phyloP scores from a whole-genome alignment of 140 eudicot species.

The Erigeron philadelphicus region DNA sequence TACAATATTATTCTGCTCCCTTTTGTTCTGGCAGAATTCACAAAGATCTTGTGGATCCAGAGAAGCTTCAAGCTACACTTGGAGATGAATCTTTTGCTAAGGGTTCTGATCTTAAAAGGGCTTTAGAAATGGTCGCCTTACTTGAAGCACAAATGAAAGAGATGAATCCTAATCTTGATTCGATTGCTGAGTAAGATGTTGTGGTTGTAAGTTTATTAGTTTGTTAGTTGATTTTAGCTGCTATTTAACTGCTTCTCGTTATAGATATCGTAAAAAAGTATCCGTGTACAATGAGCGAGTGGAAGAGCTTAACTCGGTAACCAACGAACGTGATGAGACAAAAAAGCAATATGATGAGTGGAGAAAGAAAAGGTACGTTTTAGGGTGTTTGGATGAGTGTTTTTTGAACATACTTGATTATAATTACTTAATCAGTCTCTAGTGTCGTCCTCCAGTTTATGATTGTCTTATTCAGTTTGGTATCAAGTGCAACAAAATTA shows the following conservation, averaged over 20 bases:
- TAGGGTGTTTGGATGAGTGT: background rate
- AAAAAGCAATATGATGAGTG: conserved; percentile 85
- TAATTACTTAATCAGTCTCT: too few species aligned
- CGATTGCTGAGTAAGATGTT: conserved; percentile 73
- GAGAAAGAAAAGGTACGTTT: conserved; percentile 80
- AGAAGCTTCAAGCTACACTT: conserved; percentile 72
- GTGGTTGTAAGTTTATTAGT: background rate
- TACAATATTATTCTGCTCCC: background rate
- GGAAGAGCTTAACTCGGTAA: conserved; percentile 70
- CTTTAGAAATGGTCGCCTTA: conserved; percentile 72
- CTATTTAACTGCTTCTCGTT: conserved; percentile 5
- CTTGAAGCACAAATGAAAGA: conserved; percentile 94
- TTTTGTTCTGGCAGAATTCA: conserved; percentile 49
- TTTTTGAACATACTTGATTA: background rate
- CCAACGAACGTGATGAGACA: conserved; percentile 74
- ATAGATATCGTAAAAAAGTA: conserved; percentile 72
- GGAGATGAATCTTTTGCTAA: conserved; percentile 54
- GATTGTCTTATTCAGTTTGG: too few species aligned
- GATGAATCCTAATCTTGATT: conserved; percentile 96
- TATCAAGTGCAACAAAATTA: too few species aligned
- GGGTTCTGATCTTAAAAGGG: conserved; percentile 60
- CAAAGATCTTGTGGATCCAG: conserved; percentile 82
- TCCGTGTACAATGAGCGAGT: conserved; percentile 74
- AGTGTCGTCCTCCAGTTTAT: too few species aligned
- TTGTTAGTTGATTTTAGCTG: background rate